Percentiles rank a stretch among this genome's conserved stretches.
Conservation (phyloP, 192 early-diverging fungal genomes). For the Backusella parvicylindrica region DNA sequence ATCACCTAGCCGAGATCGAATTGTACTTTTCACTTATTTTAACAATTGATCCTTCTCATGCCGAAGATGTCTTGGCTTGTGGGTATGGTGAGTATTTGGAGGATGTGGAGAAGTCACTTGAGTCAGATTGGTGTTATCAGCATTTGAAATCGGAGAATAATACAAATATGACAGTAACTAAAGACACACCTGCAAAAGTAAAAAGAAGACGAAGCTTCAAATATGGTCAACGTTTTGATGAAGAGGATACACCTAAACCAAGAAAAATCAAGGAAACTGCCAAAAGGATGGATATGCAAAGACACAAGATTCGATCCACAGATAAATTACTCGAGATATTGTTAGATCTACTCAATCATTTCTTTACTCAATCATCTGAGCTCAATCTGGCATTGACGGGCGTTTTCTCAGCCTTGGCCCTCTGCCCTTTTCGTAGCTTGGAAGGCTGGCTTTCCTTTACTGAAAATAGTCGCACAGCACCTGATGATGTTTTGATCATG, state of each 20-base stretch:
- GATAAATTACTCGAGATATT: constrained; percentile 70
- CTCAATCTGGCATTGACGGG: constrained; percentile 92
- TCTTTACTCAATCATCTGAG: constrained; percentile 83
- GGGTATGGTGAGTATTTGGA: constrained; percentile 55
- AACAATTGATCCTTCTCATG: constrained; percentile 47
- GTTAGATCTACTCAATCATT: constrained; percentile 63
- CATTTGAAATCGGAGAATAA: constrained; percentile 31
- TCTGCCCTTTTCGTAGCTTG: constrained; percentile 69
- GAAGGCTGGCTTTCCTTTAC: constrained; percentile 69
- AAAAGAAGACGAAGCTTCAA: constrained; percentile 47
- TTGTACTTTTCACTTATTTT: constrained; percentile 55
- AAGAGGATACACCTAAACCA: constrained; percentile 9
- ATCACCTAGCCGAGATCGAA: constrained; percentile 55
- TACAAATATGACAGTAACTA: too few relatives aligned
- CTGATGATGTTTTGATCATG: constrained; percentile 35
- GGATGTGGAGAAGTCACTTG: constrained; percentile 47
- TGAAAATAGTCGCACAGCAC: constrained; percentile 38
- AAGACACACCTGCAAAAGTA: constrained; percentile 23
- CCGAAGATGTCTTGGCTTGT: constrained; percentile 47
- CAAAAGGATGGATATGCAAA: constrained; percentile 29
- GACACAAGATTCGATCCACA: constrained; percentile 39
- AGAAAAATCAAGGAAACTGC: constrained; percentile 8
- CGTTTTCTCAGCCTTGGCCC: constrained; percentile 77
- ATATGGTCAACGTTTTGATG: constrained; percentile 39
- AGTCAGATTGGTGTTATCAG: constrained; percentile 49